These are phyloP conservation scores for Xylariaceae sp. DNA, from an alignment of 2,329 filamentous ascomycete species.

Conservation along the genomic window DNA sequence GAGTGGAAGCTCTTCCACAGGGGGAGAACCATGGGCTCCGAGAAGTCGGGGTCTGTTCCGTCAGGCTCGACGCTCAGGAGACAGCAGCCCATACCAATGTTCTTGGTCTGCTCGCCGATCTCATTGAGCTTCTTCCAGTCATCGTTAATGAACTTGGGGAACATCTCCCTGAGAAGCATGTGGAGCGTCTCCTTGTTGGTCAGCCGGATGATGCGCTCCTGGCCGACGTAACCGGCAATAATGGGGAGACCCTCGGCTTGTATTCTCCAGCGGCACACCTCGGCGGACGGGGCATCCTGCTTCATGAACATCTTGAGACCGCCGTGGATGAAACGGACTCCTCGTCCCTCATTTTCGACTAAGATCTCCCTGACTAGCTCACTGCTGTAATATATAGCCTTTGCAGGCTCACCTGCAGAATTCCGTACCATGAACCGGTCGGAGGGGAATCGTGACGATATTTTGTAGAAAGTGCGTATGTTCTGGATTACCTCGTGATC, in stretches of 20 bases:
- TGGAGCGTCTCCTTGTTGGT: slow-evolving; percentile 73
- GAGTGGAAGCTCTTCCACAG: slow-evolving; percentile 91
- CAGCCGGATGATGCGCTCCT: slow-evolving; percentile 68
- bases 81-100: slow-evolving; percentile 85
- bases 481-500: slow-evolving; percentile 70
- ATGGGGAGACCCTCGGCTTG: slow-evolving; percentile 92
- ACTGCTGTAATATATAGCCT: slow-evolving; percentile 96
- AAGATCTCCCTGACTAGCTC: slow-evolving; percentile 80
- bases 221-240: slow-evolving; percentile 82
- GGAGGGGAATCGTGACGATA: slow-evolving; percentile 77
- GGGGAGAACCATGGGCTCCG: slow-evolving; percentile 80
- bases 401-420: slow-evolving; percentile 76
- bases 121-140: slow-evolving; percentile 75
- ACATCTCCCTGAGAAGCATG: slow-evolving; percentile 89
- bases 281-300: slow-evolving; percentile 81
- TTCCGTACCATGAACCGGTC: slow-evolving; percentile 97
- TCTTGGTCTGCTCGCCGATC: slow-evolving; percentile 75
- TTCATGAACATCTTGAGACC: slow-evolving; percentile 99
- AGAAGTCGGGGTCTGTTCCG: slow-evolving; percentile 53
- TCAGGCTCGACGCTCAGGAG: slow-evolving; percentile 79
- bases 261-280: slow-evolving; percentile 89
- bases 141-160: slow-evolving; percentile 75
- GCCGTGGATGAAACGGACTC: slow-evolving; percentile 92
- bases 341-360: slow-evolving; percentile 78
- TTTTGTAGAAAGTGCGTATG: slow-evolving; percentile 79